Conservation (phyloP, 1,284 basidiomycete genomes). For the Ganoderma leucocontextum region DNA sequence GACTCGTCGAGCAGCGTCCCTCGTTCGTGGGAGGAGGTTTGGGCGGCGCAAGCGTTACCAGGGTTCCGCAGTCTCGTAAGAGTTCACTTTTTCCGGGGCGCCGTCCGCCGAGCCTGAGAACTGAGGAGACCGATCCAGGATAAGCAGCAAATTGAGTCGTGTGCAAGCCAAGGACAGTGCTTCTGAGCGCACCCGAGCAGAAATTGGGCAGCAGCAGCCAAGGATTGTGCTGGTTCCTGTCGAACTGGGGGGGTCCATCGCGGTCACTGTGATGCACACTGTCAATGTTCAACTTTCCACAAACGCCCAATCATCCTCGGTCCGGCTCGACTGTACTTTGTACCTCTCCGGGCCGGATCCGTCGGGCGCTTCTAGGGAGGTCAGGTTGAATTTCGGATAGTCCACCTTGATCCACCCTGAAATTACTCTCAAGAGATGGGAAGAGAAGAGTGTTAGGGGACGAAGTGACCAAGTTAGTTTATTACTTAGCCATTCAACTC, state of each 20-base stretch:
- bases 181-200: background rate
- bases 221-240: background rate
- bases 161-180: background rate
- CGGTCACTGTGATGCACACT: background rate
- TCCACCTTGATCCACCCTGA: too few species aligned
- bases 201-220: background rate
- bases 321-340: background rate
- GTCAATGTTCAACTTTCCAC: conserved; percentile 5
- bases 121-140: background rate
- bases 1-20: conserved; percentile 4
- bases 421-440: background rate
- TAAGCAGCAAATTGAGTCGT: conserved; percentile 1
- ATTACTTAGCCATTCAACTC: background rate
- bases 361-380: background rate
- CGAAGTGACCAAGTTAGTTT: background rate
- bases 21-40: background rate
- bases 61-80: conserved; percentile 5
- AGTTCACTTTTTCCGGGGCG: background rate
- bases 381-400: background rate
- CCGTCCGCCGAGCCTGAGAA: conserved; percentile 4
- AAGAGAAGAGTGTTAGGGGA: background rate
- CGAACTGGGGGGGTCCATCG: background rate
- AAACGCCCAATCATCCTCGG: background rate
- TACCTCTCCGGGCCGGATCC: conserved; percentile 5
- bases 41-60: background rate